Percentiles rank a stretch among this genome's conserved stretches.
Evolutionary conservation across 345 rosid species (phyloP).

Genomic region (Arabidopsis suecica): DNA sequence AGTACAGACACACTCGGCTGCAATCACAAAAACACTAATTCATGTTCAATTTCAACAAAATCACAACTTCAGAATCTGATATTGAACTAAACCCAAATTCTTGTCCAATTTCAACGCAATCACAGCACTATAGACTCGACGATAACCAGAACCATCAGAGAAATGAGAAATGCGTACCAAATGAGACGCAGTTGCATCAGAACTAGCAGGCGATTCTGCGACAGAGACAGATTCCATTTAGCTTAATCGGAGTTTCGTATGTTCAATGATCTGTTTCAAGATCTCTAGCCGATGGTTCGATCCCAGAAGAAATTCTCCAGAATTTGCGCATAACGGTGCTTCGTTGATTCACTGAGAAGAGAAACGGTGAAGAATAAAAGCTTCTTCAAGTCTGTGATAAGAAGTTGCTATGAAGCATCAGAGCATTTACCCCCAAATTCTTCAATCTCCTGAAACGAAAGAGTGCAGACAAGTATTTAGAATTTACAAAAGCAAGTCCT

Average conservation of each 20-base stretch:
- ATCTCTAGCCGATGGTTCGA: conserved; percentile 40
- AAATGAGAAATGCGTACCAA: conserved; percentile 33
- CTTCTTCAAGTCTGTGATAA: conserved; percentile 19
- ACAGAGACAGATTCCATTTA: conserved; percentile 37
- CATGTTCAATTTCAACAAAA: not conserved
- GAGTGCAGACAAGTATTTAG: conserved; percentile 30
- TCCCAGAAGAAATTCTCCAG: conserved; percentile 3
- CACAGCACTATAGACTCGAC: conserved; percentile 13
- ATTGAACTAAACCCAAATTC: conserved; percentile 36
- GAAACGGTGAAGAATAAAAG: conserved; percentile 17
- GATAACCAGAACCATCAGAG: not conserved
- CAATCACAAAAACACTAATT: conserved; percentile 31
- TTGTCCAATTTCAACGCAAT: conserved; percentile 5
- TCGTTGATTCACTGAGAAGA: conserved; percentile 10
- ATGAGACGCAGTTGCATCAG: conserved; percentile 38
- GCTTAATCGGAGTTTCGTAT: conserved; percentile 8
- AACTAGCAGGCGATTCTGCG: conserved; percentile 21
- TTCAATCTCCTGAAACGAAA: conserved; percentile 39
- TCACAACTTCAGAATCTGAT: conserved; percentile 2
- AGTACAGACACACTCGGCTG: conserved; percentile 88
- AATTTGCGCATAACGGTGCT: conserved; percentile 30
- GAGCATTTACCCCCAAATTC: conserved; percentile 42
- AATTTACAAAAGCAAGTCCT: conserved; percentile 39
- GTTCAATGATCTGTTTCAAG: conserved; percentile 34
- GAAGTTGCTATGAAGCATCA: conserved; percentile 23